Evolutionary conservation across 768 basidiomycete genomes (phyloP).

Genomic region (Pisolithus marmoratus): DNA sequence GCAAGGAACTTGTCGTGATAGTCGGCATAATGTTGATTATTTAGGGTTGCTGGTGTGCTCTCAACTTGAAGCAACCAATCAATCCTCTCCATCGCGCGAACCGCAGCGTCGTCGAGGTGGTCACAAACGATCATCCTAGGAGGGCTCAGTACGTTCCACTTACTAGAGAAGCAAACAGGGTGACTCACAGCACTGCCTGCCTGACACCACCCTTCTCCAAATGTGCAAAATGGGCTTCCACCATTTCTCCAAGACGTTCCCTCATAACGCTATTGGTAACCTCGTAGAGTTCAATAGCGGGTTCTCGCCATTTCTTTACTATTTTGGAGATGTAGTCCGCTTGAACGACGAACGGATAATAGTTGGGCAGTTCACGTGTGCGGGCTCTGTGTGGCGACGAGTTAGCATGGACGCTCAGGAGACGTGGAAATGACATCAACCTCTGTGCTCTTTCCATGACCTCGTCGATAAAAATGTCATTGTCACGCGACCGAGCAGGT

Average conservation of each 20-base stretch:
- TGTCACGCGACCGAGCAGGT: background rate
- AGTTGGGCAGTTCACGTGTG: slow-evolving; percentile 64
- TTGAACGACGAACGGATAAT: slow-evolving; percentile 60
- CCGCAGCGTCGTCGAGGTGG: slow-evolving; percentile 41
- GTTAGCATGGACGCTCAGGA: too few species aligned
- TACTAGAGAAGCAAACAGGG: background rate
- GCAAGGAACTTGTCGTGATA: slow-evolving; percentile 46
- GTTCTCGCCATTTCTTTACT: slow-evolving; percentile 43
- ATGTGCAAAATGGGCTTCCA: slow-evolving; percentile 42
- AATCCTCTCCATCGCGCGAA: slow-evolving; percentile 36
- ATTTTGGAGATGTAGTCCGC: slow-evolving; percentile 41
- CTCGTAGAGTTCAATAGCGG: slow-evolving; percentile 42
- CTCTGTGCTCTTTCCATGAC: slow-evolving; percentile 40
- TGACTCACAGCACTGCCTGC: slow-evolving; percentile 42
- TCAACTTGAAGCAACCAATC: slow-evolving; percentile 48
- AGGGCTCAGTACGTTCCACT: background rate
- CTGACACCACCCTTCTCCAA: slow-evolving; percentile 51
- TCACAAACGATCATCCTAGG: slow-evolving; percentile 43
- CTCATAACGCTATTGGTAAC: slow-evolving; percentile 32
- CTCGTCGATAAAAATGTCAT: slow-evolving; percentile 45
- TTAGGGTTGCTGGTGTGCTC: slow-evolving; percentile 44
- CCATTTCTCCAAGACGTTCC: slow-evolving; percentile 36
- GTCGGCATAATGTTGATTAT: slow-evolving; percentile 44
- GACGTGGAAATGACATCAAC: slow-evolving; percentile 31
- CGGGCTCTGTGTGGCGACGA: slow-evolving; percentile 42